A percentile compares a stretch with the other conserved stretches of the same genome.
Evolutionary conservation across 257 asterid genomes (phyloP).

Genomic region (Mitragyna speciosa): DNA sequence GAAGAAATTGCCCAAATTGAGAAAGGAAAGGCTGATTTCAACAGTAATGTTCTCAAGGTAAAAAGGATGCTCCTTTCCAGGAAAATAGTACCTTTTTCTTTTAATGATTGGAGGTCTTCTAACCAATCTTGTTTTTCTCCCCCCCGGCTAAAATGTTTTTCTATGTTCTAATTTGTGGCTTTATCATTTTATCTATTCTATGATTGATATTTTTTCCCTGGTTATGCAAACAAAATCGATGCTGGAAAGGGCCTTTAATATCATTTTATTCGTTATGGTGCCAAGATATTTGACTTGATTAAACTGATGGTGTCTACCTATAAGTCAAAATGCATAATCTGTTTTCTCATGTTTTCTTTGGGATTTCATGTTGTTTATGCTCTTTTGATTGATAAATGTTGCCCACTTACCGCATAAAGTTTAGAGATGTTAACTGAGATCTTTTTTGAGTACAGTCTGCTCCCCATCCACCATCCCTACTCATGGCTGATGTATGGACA

Average conservation of each 20-base stretch:
- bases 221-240: not conserved
- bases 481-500: constrained; percentile 95
- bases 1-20: constrained; percentile 87
- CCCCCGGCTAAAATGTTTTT: no score
- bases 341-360: not conserved
- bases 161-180: not conserved
- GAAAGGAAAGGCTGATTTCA: constrained; percentile 75
- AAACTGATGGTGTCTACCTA: no score
- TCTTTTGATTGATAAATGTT: not conserved
- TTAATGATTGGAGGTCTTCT: not conserved
- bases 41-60: constrained; percentile 96
- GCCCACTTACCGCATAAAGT: not conserved
- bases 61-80: not conserved
- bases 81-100: not conserved
- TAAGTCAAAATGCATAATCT: not conserved
- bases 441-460: constrained; percentile 66
- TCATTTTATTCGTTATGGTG: not conserved
- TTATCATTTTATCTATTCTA: not conserved
- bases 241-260: not conserved
- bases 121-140: not conserved
- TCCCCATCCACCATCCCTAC: constrained; percentile 96
- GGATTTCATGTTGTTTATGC: not conserved
- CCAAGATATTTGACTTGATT: not conserved
- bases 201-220: not conserved
- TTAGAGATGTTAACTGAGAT: constrained; percentile 22